These are phyloP conservation scores for Ceratobasidium sp. DNA, from an alignment of 1,284 basidiomycete species.

Conservation along the genomic window DNA sequence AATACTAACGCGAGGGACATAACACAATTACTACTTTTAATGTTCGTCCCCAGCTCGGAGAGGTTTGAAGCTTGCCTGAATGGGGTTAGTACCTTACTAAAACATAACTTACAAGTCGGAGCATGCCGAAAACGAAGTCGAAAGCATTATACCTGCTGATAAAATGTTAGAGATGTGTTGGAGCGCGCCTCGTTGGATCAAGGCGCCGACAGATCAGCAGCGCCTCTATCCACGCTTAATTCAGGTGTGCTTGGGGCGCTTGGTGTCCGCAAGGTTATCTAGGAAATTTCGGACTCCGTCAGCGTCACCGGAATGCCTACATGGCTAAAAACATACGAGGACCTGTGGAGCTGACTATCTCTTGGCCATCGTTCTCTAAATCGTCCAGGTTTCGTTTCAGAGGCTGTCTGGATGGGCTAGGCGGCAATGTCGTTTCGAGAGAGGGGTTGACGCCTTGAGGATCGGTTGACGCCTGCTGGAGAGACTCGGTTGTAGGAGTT, in stretches of 20 bases:
- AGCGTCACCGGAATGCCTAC: neutral
- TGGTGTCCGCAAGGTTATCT: neutral
- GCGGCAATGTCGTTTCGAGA: neutral
- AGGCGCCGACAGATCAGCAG: neutral
- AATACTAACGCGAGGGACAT: neutral
- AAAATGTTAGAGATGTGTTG: neutral
- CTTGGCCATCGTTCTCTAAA: slow-evolving; percentile 16
- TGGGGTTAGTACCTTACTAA: neutral
- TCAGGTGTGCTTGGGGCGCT: slow-evolving; percentile 12
- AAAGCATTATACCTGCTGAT: neutral
- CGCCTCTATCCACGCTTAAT: slow-evolving; percentile 3
- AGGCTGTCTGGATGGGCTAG: neutral
- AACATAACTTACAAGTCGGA: slow-evolving; percentile 10
- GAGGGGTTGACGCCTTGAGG: neutral
- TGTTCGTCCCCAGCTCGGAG: neutral
- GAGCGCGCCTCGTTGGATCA: neutral
- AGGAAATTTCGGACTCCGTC: neutral
- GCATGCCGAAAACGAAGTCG: neutral
- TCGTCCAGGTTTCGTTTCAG: slow-evolving; percentile 31
- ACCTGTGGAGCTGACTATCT: neutral
- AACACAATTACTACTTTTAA: neutral
- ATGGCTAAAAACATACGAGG: neutral
- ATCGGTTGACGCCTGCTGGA: neutral
- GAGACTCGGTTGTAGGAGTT: neutral
- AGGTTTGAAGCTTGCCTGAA: neutral